Evolutionary conservation across 2,329 filamentous ascomycete genomes (phyloP).

Genomic region (Blastomyces silverae): DNA sequence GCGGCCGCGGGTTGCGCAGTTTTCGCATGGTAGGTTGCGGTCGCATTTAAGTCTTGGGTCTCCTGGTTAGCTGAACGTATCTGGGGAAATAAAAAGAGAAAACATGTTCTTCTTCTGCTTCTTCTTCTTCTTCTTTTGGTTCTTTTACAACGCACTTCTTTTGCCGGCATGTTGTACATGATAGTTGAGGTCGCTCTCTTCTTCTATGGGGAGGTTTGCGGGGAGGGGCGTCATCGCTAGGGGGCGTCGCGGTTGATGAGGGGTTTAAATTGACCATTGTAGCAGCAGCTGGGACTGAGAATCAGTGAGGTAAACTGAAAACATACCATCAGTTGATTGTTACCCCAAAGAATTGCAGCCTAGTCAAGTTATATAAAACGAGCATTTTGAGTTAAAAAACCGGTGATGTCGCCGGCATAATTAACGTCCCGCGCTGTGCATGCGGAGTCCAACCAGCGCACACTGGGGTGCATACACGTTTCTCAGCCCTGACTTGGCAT

Average conservation of each 20-base stretch:
- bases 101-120: not conserved
- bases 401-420: not conserved
- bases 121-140: not conserved
- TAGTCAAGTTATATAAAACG: not conserved
- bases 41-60: constrained; percentile 49
- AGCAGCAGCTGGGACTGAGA: not conserved
- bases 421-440: not conserved
- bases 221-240: not conserved
- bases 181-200: constrained; percentile 33
- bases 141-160: constrained; percentile 29
- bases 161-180: constrained; percentile 33
- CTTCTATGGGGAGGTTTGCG: constrained; percentile 23
- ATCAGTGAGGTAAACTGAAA: not conserved
- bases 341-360: not conserved
- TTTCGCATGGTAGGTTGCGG: constrained; percentile 51
- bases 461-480: not conserved
- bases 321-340: not conserved
- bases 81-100: not conserved
- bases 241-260: not conserved
- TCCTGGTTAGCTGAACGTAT: not conserved
- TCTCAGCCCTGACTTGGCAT: not conserved
- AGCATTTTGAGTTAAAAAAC: not conserved
- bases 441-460: not conserved
- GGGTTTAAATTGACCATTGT: not conserved
- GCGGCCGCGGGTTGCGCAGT: constrained; percentile 51